Conservation (phyloP, 1,284 basidiomycete genomes). For the Volvariella surrecta region DNA sequence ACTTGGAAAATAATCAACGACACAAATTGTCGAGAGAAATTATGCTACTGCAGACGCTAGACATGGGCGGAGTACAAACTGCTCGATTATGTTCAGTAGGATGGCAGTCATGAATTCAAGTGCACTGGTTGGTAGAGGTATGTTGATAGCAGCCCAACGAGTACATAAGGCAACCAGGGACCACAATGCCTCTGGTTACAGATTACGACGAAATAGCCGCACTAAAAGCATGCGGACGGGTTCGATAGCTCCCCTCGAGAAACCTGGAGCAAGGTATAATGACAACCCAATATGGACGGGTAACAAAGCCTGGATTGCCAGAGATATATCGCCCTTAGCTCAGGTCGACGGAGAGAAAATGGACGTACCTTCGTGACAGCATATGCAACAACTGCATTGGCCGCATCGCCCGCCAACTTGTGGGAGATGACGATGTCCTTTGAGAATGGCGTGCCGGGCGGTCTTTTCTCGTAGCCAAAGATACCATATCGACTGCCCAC, state of each 20-base stretch:
- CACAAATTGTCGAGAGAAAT: too few relatives aligned
- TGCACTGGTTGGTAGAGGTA: too few relatives aligned
- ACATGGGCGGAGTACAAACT: too few relatives aligned
- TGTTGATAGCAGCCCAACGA: too few relatives aligned
- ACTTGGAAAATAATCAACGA: too few relatives aligned
- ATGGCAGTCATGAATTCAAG: too few relatives aligned
- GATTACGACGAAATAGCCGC: too few relatives aligned
- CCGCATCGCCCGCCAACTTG: slow-evolving; percentile 57
- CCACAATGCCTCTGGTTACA: too few relatives aligned
- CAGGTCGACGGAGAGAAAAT: background rate
- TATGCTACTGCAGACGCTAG: too few relatives aligned
- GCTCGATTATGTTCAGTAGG: too few relatives aligned
- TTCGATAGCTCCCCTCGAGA: slow-evolving; percentile 60
- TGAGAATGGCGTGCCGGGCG: slow-evolving; percentile 16
- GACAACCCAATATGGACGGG: slow-evolving; percentile 73
- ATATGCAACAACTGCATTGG: slow-evolving; percentile 80
- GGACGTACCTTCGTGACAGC: slow-evolving; percentile 68
- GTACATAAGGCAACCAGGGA: too few relatives aligned
- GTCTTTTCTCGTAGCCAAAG: slow-evolving; percentile 68
- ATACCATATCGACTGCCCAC: slow-evolving; percentile 76
- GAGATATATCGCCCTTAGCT: slow-evolving; percentile 6
- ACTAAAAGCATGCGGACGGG: slow-evolving; percentile 33
- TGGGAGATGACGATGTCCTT: slow-evolving; percentile 15
- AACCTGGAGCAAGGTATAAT: slow-evolving; percentile 67
- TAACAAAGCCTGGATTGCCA: slow-evolving; percentile 52